Base-by-base conservation (phyloP, 352 stramenopile species). In the Globisporangium emineosum region DNA sequence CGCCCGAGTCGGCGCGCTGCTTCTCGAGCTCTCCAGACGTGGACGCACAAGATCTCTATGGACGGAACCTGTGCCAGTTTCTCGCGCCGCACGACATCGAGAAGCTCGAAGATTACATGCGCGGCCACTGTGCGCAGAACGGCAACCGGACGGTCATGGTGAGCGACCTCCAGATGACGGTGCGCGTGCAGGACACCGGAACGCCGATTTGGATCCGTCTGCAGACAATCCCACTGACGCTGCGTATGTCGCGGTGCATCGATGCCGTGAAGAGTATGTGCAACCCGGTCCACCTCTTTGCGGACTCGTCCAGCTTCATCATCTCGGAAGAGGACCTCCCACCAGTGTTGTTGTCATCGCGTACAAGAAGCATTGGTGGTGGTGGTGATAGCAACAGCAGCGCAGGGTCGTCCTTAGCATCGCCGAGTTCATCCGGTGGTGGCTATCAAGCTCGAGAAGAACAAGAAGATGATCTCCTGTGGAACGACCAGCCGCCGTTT, bases 221-320 rank as follows among this genome's bases (percentile, higher is more conserved):
- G 7, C 76, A 73, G 56, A 86, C 81, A 4, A 70, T 89, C 27
- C 76, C 86, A 19, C 63, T 93, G 5, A 90, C 82, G 35, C 66
- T 94, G 32, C 83, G 86, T 3, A 72, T 94, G 61, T 77, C 89
- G 68, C 83, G 86, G 37, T 94, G 86, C 62, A 90, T 94, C 53
- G 86, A 94, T 62, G 87, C 81, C 2, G 81, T 93, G 37, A 77
- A 60, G 57, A 56, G 68, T 21, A 75, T 77, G 29, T 58, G 79
- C 27, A 74, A 71, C 25, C 71, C 52, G 21, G 50, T 76, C n/a
- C 61, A 83, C 12, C 63, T 73, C 42, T 94, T 92, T 55, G 81
- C 81, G 0, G 82, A 94, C 67, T 75, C 75, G 30, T 91, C 83
- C 1, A 88, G 76, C 50, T 93, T 94, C 57, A 78, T 93, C 54